Evolutionary conservation across 2,329 filamentous ascomycete species (phyloP).

Genomic region (Fusarium foetens): DNA sequence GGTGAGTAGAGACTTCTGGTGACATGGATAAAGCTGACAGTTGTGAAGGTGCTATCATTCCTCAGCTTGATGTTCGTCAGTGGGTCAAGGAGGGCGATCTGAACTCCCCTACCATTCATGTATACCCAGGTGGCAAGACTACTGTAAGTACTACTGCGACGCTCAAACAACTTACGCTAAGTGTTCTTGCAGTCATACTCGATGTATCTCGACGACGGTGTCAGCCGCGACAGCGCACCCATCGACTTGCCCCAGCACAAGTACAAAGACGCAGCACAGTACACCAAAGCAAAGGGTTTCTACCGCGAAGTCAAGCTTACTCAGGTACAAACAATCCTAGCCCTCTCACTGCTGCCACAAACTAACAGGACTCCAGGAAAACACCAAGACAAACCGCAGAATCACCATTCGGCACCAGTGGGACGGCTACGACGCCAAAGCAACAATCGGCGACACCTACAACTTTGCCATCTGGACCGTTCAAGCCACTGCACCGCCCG

Average conservation of each 20-base stretch:
- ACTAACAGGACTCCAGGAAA: background rate
- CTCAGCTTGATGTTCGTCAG: background rate
- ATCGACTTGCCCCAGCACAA: background rate
- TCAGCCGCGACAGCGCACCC: background rate
- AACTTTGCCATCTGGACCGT: background rate
- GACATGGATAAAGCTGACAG: background rate
- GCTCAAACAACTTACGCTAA: fast-evolving
- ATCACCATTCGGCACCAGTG: background rate
- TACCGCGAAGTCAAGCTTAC: background rate
- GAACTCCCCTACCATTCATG: background rate
- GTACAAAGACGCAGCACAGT: background rate
- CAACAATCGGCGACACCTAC: background rate
- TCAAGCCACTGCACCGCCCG: background rate
- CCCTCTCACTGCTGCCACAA: fast-evolving
- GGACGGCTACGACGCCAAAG: background rate
- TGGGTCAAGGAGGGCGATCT: background rate
- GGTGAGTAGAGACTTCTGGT: fast-evolving
- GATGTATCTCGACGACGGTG: constrained; percentile 1
- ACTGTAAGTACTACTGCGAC: background rate
- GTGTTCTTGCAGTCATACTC: background rate
- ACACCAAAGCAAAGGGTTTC: background rate
- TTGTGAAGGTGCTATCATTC: background rate
- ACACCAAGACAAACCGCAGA: background rate
- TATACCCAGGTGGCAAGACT: background rate
- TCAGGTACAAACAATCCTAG: background rate